These are phyloP conservation scores for Rhytidiadelphus loreus DNA, from an alignment of 225 moss, liverwort and hornwort genomes.

Conservation along the genomic window DNA sequence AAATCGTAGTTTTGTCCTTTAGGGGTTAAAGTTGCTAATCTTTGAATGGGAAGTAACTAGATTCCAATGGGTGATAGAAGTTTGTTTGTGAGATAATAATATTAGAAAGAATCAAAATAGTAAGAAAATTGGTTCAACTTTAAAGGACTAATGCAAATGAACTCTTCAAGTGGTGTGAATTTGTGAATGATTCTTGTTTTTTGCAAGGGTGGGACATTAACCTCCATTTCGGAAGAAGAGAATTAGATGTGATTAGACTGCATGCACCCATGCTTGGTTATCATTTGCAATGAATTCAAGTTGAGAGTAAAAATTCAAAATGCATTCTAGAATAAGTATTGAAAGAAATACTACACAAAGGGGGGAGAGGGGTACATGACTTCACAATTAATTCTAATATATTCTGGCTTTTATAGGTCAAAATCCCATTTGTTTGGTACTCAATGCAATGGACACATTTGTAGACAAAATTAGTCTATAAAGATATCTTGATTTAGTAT, in stretches of 20 bases:
- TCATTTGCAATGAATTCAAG: background rate
- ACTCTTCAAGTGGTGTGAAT: background rate
- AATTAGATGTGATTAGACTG: background rate
- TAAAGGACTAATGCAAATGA: background rate
- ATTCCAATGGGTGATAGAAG: background rate
- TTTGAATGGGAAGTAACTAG: background rate
- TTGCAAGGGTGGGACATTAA: background rate
- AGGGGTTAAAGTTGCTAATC: background rate
- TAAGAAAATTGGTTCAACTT: background rate
- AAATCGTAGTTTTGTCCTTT: too few relatives aligned
- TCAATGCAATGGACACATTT: background rate
- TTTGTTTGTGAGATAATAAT: background rate
- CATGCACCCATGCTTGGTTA: fast-evolving
- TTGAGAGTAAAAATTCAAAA: background rate
- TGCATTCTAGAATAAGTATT: background rate
- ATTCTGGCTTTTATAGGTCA: background rate
- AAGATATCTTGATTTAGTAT: background rate
- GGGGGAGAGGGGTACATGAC: fast-evolving
- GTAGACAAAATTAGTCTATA: background rate
- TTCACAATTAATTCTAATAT: background rate
- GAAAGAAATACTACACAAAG: background rate
- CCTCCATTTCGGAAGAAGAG: too few relatives aligned
- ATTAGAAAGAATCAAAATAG: background rate
- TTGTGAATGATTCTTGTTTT: fast-evolving
- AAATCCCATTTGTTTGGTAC: background rate